phyloP scores from a whole-genome alignment of 2,329 filamentous ascomycete species.

The Tolypocladium capitatum region DNA sequence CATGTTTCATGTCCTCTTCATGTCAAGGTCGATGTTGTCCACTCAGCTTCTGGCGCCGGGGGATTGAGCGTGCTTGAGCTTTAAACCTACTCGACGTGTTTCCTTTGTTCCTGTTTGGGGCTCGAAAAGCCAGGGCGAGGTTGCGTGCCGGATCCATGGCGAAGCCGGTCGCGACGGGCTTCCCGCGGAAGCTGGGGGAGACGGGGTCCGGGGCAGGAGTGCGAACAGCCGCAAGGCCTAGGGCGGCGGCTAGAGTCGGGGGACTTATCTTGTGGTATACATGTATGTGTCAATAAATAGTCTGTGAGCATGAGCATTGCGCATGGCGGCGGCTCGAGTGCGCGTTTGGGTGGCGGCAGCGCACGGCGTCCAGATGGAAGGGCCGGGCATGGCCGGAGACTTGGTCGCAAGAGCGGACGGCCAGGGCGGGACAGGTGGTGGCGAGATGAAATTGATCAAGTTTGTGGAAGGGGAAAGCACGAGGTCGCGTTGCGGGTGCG shows the following conservation, averaged over 20 bases:
- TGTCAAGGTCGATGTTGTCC: background rate
- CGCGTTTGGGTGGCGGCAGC: background rate
- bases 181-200: background rate
- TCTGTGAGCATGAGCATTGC: conserved; percentile 1
- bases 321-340: background rate
- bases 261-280: background rate
- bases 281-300: conserved; percentile 1
- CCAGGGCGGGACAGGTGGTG: background rate
- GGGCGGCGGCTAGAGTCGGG: background rate
- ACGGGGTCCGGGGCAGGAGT: background rate
- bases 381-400: background rate
- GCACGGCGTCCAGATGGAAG: background rate
- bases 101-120: conserved; percentile 3
- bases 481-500: too few relatives aligned
- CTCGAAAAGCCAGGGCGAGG: conserved; percentile 5
- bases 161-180: background rate
- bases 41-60: background rate
- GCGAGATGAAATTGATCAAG: conserved; percentile 3
- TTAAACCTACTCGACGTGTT: conserved; percentile 1
- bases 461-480: background rate
- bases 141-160: background rate
- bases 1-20: background rate
- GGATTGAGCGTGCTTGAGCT: conserved; percentile 1
- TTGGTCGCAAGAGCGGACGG: background rate
- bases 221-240: background rate